Base-by-base conservation (phyloP, 2,329 filamentous ascomycete genomes). In the Sporothrix humicola region DNA sequence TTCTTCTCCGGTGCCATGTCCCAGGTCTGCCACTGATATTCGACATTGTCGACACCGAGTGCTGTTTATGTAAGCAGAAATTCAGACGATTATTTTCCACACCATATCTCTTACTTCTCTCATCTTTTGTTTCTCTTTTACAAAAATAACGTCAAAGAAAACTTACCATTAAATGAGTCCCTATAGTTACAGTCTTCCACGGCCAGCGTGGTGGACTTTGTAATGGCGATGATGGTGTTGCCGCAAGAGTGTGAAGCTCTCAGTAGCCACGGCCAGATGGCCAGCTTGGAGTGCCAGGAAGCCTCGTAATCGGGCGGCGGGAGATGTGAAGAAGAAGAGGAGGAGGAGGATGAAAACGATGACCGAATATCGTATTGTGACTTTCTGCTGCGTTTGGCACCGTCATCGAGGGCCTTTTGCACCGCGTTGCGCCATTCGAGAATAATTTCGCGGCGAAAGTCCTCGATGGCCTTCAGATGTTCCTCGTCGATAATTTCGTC, bases 301-400 rank as follows among this genome's bases (percentile, higher is more conserved):
- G 54, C 46, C 74, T 76, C n/a, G 73, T 77, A 48, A 77, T 56
- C 46, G 75, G 9, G 77, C 74, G 48, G 73, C 70, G 66, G 70
- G 54, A 56, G 70, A 15, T 54, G 23, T 4, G 17, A 58, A 1
- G n/a, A 31, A 23, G n/a, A 52, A 72, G 2, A 74, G 48, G 54
- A 37, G 42, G 54, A 37, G 26, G 37, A 70, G 31, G 48, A 37
- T 3, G 61, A 76, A 75, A 37, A 61, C 31, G 69, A 61, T 4
- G 69, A 48, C 6, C 50, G 68, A 7, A 48, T n/a, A 52, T 59
- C 52, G 52, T 70, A 58, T 17, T 15, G 31, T 3, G 31, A 58
- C 7, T 70, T 58, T n/a, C 20, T 56, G 66, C 26, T 17, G 50
- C 9, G 50, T 7, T 20, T 7, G 56, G 69, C 50, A 20, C 26